phyloP scores from a whole-genome alignment of 108 stramenopile species.

The Fistulifera solaris region DNA sequence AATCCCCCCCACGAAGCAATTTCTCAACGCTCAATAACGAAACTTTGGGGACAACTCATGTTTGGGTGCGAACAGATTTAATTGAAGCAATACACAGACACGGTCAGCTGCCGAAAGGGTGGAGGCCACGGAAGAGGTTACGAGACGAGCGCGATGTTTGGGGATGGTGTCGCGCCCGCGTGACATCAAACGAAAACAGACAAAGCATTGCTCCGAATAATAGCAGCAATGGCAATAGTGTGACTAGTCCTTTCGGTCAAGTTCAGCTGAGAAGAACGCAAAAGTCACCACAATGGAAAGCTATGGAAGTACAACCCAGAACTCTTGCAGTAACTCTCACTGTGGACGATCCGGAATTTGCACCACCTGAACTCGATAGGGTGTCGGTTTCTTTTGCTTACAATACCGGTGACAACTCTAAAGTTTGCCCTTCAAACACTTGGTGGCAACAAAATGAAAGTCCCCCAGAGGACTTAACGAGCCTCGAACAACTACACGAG shows the following conservation, averaged over 20 bases:
- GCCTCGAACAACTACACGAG: slow-evolving; percentile 69
- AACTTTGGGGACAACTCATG: slow-evolving; percentile 6
- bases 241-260: not conserved
- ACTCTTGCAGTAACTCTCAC: slow-evolving; percentile 21
- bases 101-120: slow-evolving; percentile 26
- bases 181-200: slow-evolving; percentile 3
- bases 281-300: not conserved
- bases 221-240: not conserved
- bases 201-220: not conserved
- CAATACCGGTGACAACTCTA: slow-evolving; percentile 13
- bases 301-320: slow-evolving; percentile 1
- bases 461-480: slow-evolving; percentile 64
- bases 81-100: slow-evolving; percentile 28
- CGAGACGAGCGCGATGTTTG: slow-evolving; percentile 14
- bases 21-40: not conserved
- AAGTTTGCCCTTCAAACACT: slow-evolving; percentile 36
- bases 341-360: slow-evolving; percentile 27
- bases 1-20: not conserved
- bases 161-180: slow-evolving; percentile 35
- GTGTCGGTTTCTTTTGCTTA: slow-evolving; percentile 33
- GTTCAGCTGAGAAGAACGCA: not conserved
- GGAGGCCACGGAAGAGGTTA: slow-evolving; percentile 32
- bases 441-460: slow-evolving; percentile 30
- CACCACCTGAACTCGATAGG: slow-evolving; percentile 18
- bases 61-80: slow-evolving; percentile 41